Conservation (phyloP, 257 asterid genomes). For the Solanum arcanum region DNA sequence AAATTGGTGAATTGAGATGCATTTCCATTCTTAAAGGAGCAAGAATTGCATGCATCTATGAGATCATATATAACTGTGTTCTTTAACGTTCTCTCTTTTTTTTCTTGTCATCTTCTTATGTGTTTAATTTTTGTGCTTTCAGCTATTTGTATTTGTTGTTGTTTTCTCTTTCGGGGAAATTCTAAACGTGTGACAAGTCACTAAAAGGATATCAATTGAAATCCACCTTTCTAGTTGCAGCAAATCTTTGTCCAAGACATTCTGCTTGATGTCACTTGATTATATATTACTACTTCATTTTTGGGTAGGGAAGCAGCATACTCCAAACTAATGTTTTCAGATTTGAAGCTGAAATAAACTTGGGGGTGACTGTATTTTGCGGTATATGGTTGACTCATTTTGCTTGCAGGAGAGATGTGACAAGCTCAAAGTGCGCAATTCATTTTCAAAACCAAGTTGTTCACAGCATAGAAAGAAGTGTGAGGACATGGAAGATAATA, state of each 20-base stretch:
- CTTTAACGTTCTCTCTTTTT: neutral
- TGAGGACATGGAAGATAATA: neutral
- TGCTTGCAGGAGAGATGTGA: slow-evolving; percentile 32
- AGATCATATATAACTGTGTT: neutral
- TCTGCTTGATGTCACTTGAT: neutral
- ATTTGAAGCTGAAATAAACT: neutral
- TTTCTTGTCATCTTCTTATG: neutral
- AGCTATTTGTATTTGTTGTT: neutral
- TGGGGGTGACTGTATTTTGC: neutral
- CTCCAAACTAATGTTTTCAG: neutral
- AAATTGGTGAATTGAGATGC: neutral
- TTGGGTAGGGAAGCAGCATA: neutral
- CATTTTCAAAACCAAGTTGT: slow-evolving; percentile 8
- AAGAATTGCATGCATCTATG: neutral
- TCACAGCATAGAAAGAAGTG: slow-evolving; percentile 13
- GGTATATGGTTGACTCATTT: neutral
- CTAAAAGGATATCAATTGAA: neutral
- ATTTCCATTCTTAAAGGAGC: neutral
- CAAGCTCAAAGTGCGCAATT: slow-evolving; percentile 17
- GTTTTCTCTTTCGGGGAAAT: neutral
- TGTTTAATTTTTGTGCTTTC: neutral
- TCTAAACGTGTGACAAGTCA: neutral
- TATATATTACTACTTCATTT: neutral
- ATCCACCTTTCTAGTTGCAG: neutral
- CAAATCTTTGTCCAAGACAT: neutral